phyloP scores from a whole-genome alignment of 2,329 filamentous ascomycete species.

The Emericellopsis atlantica region DNA sequence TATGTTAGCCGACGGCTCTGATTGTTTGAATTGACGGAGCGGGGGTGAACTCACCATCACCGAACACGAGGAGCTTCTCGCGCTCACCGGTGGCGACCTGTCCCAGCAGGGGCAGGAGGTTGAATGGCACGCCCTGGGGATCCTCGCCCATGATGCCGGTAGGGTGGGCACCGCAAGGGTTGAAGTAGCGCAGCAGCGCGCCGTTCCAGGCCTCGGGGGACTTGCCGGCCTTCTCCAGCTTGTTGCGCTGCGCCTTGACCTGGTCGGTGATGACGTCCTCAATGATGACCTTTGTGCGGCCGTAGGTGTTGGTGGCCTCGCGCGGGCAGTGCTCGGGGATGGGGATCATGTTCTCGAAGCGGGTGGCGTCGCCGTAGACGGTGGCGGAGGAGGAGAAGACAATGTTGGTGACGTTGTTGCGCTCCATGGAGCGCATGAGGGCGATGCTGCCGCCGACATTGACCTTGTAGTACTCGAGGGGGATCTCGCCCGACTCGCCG shows the following conservation, averaged over 20 bases:
- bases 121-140: constrained; percentile 89
- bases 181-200: constrained; percentile 92
- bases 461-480: constrained; percentile 94
- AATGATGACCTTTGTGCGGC: constrained; percentile 87
- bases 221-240: constrained; percentile 68
- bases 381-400: constrained; percentile 98
- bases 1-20: constrained; percentile 7
- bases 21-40: not conserved
- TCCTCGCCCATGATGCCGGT: constrained; percentile 97
- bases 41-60: constrained; percentile 53
- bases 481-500: constrained; percentile 86
- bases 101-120: constrained; percentile 83
- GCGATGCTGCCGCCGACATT: constrained; percentile 89
- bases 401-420: constrained; percentile 87
- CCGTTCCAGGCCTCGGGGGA: constrained; percentile 78
- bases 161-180: constrained; percentile 89
- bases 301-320: constrained; percentile 94
- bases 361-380: constrained; percentile 94
- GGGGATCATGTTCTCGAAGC: constrained; percentile 95
- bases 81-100: constrained; percentile 93
- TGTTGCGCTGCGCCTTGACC: constrained; percentile 75
- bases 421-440: constrained; percentile 76
- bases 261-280: constrained; percentile 88
- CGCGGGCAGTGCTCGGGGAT: constrained; percentile 96
- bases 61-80: constrained; percentile 89